Evolutionary conservation across 805 yeast species (phyloP).

Genomic region (Candida bentonensis): DNA sequence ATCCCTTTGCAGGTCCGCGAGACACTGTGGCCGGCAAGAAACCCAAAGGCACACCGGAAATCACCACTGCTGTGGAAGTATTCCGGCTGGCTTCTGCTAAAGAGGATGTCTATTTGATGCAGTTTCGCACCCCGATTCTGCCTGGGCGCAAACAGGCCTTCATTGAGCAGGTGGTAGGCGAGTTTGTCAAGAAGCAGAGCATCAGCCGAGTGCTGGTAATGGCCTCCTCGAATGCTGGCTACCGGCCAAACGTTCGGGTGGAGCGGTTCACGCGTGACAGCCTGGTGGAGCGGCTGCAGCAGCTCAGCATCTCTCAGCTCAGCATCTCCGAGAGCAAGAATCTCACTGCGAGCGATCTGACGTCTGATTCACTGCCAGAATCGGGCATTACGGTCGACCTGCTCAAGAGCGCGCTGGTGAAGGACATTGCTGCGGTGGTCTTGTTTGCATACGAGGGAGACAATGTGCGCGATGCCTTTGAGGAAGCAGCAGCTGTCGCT

Average conservation of each 20-base stretch:
- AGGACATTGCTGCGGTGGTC: slow-evolving; percentile 19
- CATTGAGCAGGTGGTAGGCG: slow-evolving; percentile 34
- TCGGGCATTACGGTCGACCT: slow-evolving; percentile 21
- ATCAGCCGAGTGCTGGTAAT: slow-evolving; percentile 39
- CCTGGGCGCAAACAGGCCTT: slow-evolving; percentile 43
- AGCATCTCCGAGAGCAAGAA: not conserved
- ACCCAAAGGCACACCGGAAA: slow-evolving; percentile 17
- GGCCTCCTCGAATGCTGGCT: slow-evolving; percentile 62
- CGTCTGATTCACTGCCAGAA: slow-evolving; percentile 16
- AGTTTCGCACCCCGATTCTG: slow-evolving; percentile 75
- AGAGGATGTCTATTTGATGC: slow-evolving; percentile 31
- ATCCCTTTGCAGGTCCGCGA: slow-evolving; percentile 74
- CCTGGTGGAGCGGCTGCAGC: slow-evolving; percentile 2
- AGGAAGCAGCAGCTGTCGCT: slow-evolving; percentile 29
- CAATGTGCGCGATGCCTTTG: slow-evolving; percentile 56
- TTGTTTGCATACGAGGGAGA: slow-evolving; percentile 82
- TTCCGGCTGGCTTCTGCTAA: slow-evolving; percentile 7
- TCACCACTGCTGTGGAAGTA: slow-evolving; percentile 54
- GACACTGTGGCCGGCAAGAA: slow-evolving; percentile 30
- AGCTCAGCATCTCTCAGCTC: not conserved
- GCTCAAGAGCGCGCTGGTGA: slow-evolving; percentile 7
- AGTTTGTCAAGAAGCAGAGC: slow-evolving; percentile 29
- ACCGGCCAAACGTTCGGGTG: slow-evolving; percentile 12
- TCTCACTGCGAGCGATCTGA: not conserved
- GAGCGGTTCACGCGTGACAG: not conserved